phyloP scores from a whole-genome alignment of 768 basidiomycete genomes.

The Pleurotus giganteus region DNA sequence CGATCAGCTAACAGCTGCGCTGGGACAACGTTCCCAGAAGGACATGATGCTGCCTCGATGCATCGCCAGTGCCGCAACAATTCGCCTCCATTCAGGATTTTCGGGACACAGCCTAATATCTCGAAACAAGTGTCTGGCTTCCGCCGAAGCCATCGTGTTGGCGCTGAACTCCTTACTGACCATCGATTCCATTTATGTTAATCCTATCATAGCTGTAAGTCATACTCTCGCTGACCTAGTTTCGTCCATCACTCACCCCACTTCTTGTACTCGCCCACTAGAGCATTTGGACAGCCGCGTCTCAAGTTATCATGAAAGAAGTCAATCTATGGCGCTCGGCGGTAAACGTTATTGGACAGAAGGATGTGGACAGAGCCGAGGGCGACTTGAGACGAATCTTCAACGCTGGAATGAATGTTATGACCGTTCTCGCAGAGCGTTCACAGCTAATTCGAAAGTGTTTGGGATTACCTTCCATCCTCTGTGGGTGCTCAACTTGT shows the following conservation, averaged over 20 bases:
- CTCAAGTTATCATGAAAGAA: constrained; percentile 7
- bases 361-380: constrained; percentile 2
- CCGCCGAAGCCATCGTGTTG: constrained; percentile 1
- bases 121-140: not conserved
- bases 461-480: not conserved
- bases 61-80: constrained; percentile 32
- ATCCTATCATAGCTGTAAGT: constrained; percentile 5
- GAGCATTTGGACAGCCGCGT: constrained; percentile 8
- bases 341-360: not conserved
- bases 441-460: constrained; percentile 7
- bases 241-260: not conserved
- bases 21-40: constrained; percentile 14
- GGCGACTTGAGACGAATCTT: not conserved
- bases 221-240: not conserved
- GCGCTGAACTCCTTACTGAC: not conserved
- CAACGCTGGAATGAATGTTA: constrained; percentile 2
- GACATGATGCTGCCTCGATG: constrained; percentile 30
- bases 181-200: not conserved
- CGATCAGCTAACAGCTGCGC: constrained; percentile 16
- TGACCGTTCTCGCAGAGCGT: constrained; percentile 2
- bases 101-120: not conserved
- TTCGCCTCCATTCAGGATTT: constrained; percentile 29
- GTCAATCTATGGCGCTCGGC: constrained; percentile 1
- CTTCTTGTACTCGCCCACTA: not conserved
- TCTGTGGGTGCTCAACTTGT: not conserved